Percentiles rank a stretch among this genome's conserved stretches.
phyloP scores from a whole-genome alignment of 2,329 filamentous ascomycete species.

The Graphilbum sp. region DNA sequence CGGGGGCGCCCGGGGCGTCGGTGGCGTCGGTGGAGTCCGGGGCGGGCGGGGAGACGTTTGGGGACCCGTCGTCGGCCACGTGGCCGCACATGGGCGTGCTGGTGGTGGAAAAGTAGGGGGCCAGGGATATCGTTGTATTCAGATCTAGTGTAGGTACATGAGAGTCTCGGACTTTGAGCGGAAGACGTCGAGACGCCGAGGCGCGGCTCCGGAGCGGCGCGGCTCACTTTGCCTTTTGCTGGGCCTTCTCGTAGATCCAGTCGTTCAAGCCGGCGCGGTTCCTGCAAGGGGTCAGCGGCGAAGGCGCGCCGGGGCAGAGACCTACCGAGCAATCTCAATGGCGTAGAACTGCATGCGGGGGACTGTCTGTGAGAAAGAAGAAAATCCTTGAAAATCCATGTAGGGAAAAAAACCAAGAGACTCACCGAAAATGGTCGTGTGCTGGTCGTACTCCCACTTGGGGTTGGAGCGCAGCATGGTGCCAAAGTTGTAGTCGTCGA shows the following conservation, averaged over 20 bases:
- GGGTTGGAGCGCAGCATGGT: slow-evolving; percentile 73
- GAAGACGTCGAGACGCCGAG: too few relatives aligned
- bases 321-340: slow-evolving; percentile 28
- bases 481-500: slow-evolving; percentile 97
- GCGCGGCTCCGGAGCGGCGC: too few relatives aligned
- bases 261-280: slow-evolving; percentile 86
- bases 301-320: background rate
- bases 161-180: too few relatives aligned
- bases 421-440: slow-evolving; percentile 83
- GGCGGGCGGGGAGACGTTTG: slow-evolving; percentile 1
- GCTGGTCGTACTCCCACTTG: slow-evolving; percentile 69
- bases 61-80: slow-evolving; percentile 2
- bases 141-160: too few relatives aligned
- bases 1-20: too few relatives aligned
- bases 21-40: too few relatives aligned
- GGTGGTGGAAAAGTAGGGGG: slow-evolving; percentile 3
- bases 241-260: slow-evolving; percentile 82
- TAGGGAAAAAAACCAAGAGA: background rate
- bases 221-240: slow-evolving; percentile 28
- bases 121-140: too few relatives aligned
- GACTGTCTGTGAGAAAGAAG: slow-evolving; percentile 19
- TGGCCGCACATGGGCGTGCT: slow-evolving; percentile 4
- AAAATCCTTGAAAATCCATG: background rate
- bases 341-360: slow-evolving; percentile 42
- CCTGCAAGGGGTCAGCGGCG: slow-evolving; percentile 44